phyloP scores from a whole-genome alignment of 352 stramenopile genomes.

The Globisporangium recalcitrans region DNA sequence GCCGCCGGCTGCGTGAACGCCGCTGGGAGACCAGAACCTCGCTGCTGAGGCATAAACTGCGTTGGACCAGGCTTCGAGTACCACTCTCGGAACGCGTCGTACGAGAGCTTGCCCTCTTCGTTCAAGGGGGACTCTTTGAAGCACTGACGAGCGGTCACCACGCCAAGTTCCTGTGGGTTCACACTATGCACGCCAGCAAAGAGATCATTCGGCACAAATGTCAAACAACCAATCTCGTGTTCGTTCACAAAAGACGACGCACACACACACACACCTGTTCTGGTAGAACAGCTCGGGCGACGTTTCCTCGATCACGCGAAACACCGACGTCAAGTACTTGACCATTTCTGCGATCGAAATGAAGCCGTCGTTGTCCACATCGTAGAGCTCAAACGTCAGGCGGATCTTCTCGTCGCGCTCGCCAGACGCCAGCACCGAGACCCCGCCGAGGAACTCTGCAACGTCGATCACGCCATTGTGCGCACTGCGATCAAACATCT shows the following conservation, averaged over 20 bases:
- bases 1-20: slow-evolving; percentile 7
- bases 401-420: slow-evolving; percentile 83
- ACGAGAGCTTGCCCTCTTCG: slow-evolving; percentile 63
- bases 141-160: slow-evolving; percentile 67
- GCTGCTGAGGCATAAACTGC: slow-evolving; percentile 23
- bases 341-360: slow-evolving; percentile 84
- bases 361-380: slow-evolving; percentile 76
- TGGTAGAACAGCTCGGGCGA: slow-evolving; percentile 67
- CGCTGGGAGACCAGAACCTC: background rate
- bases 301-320: slow-evolving; percentile 68
- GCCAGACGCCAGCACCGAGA: slow-evolving; percentile 78
- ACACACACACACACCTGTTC: slow-evolving; percentile 51
- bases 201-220: too few species aligned
- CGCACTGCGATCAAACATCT: slow-evolving; percentile 58
- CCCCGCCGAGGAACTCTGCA: slow-evolving; percentile 69
- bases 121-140: slow-evolving; percentile 69
- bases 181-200: slow-evolving; percentile 30
- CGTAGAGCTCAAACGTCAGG: slow-evolving; percentile 84
- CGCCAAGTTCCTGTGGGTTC: slow-evolving; percentile 53
- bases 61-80: slow-evolving; percentile 64
- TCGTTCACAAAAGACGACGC: too few species aligned
- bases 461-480: slow-evolving; percentile 65
- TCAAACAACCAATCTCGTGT: too few species aligned
- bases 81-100: slow-evolving; percentile 69
- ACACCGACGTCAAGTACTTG: slow-evolving; percentile 83